Percentiles rank a stretch among this genome's conserved stretches.
Conservation (phyloP, 1,284 basidiomycete species). For the Cutaneotrichosporon sp. region DNA sequence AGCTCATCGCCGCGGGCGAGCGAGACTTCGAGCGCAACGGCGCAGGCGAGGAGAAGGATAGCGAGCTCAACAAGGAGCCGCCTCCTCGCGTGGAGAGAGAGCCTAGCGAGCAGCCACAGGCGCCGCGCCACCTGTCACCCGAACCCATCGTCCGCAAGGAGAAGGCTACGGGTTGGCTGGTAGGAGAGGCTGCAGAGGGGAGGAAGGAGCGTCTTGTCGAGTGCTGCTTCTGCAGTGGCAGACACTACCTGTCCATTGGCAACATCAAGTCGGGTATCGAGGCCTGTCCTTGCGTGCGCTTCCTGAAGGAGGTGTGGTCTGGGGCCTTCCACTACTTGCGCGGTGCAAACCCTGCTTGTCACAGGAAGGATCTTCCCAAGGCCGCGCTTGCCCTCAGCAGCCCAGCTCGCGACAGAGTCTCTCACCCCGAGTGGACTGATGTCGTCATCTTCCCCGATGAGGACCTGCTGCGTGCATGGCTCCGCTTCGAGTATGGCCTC, state of each 20-base stretch:
- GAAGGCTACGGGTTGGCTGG: too few species aligned
- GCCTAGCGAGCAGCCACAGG: too few species aligned
- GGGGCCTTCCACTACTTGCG: not conserved
- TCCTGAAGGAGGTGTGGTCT: not conserved
- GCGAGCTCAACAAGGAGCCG: too few species aligned
- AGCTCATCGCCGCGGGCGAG: too few species aligned
- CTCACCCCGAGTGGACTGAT: not conserved
- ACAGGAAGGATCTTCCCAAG: too few species aligned
- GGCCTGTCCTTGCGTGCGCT: constrained; percentile 1
- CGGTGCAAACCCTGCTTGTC: not conserved
- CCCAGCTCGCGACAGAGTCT: too few species aligned
- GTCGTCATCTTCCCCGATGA: not conserved
- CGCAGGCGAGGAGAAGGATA: too few species aligned
- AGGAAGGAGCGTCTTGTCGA: not conserved
- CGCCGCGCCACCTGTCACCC: too few species aligned
- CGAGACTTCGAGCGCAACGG: too few species aligned
- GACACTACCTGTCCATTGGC: not conserved
- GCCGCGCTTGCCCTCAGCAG: too few species aligned
- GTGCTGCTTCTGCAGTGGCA: not conserved
- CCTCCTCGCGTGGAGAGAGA: too few species aligned
- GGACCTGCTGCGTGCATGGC: not conserved
- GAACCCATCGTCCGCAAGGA: too few species aligned
- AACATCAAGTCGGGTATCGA: not conserved
- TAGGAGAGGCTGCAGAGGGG: not conserved
- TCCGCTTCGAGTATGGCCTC: not conserved